A percentile compares a stretch with the other conserved stretches of the same genome.
phyloP scores from a whole-genome alignment of 768 basidiomycete genomes.

The Tricholoma matsutake region DNA sequence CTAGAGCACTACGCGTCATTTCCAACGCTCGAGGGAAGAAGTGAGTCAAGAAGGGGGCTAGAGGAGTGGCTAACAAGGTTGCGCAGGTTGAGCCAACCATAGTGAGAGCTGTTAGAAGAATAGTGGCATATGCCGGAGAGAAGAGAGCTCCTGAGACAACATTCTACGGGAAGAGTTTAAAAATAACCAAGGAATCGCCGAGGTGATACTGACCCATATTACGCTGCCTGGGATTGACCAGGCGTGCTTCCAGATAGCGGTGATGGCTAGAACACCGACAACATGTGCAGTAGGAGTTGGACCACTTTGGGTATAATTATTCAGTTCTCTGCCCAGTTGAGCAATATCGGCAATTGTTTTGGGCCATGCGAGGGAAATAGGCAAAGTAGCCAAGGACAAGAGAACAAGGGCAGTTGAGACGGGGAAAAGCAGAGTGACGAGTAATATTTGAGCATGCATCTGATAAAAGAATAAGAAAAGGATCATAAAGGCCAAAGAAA shows the following conservation, averaged over 20 bases:
- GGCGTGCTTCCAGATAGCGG: constrained; percentile 93
- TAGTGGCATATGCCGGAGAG: constrained; percentile 75
- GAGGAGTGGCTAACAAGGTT: constrained; percentile 75
- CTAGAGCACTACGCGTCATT: constrained; percentile 78
- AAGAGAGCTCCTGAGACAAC: constrained; percentile 87
- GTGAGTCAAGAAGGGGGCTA: constrained; percentile 78
- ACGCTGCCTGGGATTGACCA: constrained; percentile 97
- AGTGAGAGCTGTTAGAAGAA: constrained; percentile 81
- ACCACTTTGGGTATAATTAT: constrained; percentile 75
- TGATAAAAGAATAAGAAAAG: constrained; percentile 15
- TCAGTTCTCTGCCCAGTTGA: constrained; percentile 70
- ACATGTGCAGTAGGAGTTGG: constrained; percentile 67
- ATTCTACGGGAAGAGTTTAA: constrained; percentile 57
- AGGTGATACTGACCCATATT: constrained; percentile 62
- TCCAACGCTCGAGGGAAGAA: constrained; percentile 84
- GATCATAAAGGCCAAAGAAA: not conserved
- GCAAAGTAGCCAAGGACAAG: constrained; percentile 74
- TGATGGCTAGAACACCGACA: constrained; percentile 75
- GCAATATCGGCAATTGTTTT: constrained; percentile 73
- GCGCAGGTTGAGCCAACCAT: constrained; percentile 84
- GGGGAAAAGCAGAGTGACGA: constrained; percentile 54
- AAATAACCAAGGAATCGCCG: not conserved
- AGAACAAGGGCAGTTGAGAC: constrained; percentile 68
- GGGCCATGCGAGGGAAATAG: constrained; percentile 76
- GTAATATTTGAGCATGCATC: constrained; percentile 37